phyloP scores from a whole-genome alignment of 306 rosid species.

The Rubus parviflorus region DNA sequence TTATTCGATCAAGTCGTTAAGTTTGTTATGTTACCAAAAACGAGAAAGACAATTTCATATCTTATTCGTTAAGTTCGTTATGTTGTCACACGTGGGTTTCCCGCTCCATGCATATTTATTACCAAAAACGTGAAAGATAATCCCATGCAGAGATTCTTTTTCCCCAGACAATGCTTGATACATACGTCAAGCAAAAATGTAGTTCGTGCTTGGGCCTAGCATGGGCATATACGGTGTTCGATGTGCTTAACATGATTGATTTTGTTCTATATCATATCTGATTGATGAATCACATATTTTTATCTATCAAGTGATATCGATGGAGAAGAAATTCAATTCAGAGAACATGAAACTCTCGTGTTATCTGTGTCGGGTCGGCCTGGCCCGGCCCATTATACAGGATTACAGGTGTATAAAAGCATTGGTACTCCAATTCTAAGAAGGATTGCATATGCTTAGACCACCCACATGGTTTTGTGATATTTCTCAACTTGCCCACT shows the following conservation, averaged over 20 bases:
- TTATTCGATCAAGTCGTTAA: background rate
- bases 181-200: background rate
- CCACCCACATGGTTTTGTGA: background rate
- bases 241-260: background rate
- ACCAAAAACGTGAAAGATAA: background rate
- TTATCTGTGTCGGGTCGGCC: background rate
- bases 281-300: background rate
- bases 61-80: background rate
- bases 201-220: background rate
- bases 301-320: background rate
- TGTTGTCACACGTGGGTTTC: background rate
- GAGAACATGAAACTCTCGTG: background rate
- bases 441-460: background rate
- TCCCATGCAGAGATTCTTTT: background rate
- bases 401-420: background rate
- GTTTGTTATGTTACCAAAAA: background rate
- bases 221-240: background rate
- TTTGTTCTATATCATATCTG: background rate
- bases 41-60: background rate
- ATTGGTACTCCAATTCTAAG: background rate
- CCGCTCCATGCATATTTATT: background rate
- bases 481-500: conserved; percentile 6
- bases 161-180: background rate
- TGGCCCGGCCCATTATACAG: background rate
- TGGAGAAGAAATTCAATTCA: background rate